phyloP scores from a whole-genome alignment of 192 early-diverging fungal genomes.

The Rhizoclosmatium globosum region DNA sequence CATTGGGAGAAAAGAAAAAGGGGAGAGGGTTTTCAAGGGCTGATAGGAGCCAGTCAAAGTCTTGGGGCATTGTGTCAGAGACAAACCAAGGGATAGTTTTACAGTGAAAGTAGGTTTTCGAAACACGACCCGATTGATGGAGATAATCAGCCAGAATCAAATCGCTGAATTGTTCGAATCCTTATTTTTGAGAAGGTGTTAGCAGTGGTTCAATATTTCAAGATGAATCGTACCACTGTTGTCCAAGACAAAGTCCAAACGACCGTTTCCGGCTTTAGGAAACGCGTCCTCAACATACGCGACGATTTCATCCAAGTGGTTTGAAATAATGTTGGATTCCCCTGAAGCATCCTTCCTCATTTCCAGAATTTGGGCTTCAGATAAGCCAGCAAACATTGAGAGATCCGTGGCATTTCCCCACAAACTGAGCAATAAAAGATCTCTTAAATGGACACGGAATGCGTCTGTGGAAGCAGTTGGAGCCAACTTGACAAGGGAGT shows the following conservation, averaged over 20 bases:
- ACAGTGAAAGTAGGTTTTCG: constrained; percentile 78
- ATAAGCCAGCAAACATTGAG: constrained; percentile 34
- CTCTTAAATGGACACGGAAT: constrained; percentile 3
- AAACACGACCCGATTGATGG: constrained; percentile 69
- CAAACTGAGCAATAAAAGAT: constrained; percentile 25
- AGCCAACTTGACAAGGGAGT: background rate
- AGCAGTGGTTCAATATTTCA: background rate
- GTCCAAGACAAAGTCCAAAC: constrained; percentile 40
- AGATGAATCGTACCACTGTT: constrained; percentile 15
- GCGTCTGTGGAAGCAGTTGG: background rate
- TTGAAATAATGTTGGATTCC: constrained; percentile 67
- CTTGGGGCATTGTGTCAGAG: constrained; percentile 79
- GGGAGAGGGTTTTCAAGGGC: constrained; percentile 35
- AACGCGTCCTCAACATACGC: constrained; percentile 19
- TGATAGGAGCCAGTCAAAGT: constrained; percentile 79
- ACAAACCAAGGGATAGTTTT: constrained; percentile 98
- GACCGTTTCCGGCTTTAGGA: background rate
- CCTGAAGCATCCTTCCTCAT: constrained; percentile 25
- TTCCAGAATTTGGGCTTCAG: background rate
- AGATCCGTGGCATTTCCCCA: constrained; percentile 41
- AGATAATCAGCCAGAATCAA: constrained; percentile 88
- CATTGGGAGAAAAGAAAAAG: constrained; percentile 11
- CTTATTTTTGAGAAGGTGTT: constrained; percentile 47
- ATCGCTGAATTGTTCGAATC: constrained; percentile 92
- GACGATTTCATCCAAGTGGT: constrained; percentile 61